A percentile compares a stretch with the other conserved stretches of the same genome.
Conservation (phyloP, 768 basidiomycete species). For the Ephemerocybe angulata region DNA sequence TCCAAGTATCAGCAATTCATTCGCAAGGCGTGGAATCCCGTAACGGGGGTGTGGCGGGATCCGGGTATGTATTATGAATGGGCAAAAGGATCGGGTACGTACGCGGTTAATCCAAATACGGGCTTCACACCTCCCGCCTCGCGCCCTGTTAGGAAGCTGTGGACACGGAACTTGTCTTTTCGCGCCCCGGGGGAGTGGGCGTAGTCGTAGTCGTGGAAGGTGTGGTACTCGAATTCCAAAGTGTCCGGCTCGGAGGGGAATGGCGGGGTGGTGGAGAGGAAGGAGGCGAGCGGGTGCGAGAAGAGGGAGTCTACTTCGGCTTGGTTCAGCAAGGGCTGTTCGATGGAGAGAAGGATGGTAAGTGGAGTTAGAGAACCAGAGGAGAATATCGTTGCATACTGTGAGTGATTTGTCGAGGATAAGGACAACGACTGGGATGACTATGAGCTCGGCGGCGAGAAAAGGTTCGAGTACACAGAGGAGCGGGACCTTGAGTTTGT, state of each 20-base stretch:
- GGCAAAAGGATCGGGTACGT: slow-evolving; percentile 25
- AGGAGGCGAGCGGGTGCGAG: slow-evolving; percentile 77
- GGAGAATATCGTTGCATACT: slow-evolving; percentile 34
- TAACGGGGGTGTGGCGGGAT: neutral
- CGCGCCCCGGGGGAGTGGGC: slow-evolving; percentile 32
- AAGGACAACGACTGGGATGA: slow-evolving; percentile 85
- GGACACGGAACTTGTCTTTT: slow-evolving; percentile 49
- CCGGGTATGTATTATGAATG: neutral
- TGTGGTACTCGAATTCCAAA: slow-evolving; percentile 62
- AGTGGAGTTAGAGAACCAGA: neutral
- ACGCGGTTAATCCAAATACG: slow-evolving; percentile 88
- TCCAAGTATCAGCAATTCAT: neutral
- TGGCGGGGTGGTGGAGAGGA: slow-evolving; percentile 60
- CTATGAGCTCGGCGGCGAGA: slow-evolving; percentile 66
- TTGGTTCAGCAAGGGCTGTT: slow-evolving; percentile 73
- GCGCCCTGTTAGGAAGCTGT: slow-evolving; percentile 81
- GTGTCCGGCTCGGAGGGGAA: slow-evolving; percentile 52
- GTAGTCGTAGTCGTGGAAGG: slow-evolving; percentile 51
- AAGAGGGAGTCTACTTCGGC: slow-evolving; percentile 80
- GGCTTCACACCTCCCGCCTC: slow-evolving; percentile 85
- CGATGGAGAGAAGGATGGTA: neutral
- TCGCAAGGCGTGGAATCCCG: neutral
- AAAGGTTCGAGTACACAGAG: slow-evolving; percentile 80
- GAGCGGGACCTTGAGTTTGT: slow-evolving; percentile 65
- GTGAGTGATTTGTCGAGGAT: slow-evolving; percentile 75